Evolutionary conservation across 352 stramenopile species (phyloP), one percentile per base, ranked within the genome.

Genomic region (Phytophthora multivora): DNA sequence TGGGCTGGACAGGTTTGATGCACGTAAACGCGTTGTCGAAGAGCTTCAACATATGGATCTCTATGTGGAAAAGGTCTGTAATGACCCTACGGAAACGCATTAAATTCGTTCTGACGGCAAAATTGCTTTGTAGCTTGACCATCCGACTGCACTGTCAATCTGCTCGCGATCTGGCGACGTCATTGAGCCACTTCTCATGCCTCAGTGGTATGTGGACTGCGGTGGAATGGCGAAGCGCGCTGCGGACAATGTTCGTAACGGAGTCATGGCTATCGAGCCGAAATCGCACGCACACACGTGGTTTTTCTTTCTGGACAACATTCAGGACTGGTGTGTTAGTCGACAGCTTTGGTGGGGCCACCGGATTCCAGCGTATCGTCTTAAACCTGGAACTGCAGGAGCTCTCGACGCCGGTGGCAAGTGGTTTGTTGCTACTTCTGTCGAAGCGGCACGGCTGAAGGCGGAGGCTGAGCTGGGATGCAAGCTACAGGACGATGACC

Each of bases 311-410:
- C 75, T 99, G 19, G 97, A 99, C 57, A 99, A 99, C 71, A 99
- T 99, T 66, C 90, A 97, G 25, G 97, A 99, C 79, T 99, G 98
- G 98, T 99, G 98, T 63, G 84, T 99, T 42, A 99, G 93, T 71
- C 91, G 98, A 13, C 98, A 99, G 75, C 86, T 99, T 2, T 99
- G 98, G 98, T 99, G 98, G 98, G 98, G 98, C 23, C 98, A 99
- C 75, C 97, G 98, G 42, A 99, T 99, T 56, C 98, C 98, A 7
- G 98, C 98, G 8, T 99, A 98, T 80, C 85, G 92, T 53, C 28
- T 98, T 60, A 79, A 77, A 30, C 41, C 59, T 52, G 63, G 50
- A 3, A 45, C 36, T 13, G 15, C 28, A 35, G 36, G 51, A 13
- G 51, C 23, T 2, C 50, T 52, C 13, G 62, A 74, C 43, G 36